These are phyloP conservation scores for Thelonectria blattea DNA, from an alignment of 2,329 filamentous ascomycete species.

Conservation along the genomic window DNA sequence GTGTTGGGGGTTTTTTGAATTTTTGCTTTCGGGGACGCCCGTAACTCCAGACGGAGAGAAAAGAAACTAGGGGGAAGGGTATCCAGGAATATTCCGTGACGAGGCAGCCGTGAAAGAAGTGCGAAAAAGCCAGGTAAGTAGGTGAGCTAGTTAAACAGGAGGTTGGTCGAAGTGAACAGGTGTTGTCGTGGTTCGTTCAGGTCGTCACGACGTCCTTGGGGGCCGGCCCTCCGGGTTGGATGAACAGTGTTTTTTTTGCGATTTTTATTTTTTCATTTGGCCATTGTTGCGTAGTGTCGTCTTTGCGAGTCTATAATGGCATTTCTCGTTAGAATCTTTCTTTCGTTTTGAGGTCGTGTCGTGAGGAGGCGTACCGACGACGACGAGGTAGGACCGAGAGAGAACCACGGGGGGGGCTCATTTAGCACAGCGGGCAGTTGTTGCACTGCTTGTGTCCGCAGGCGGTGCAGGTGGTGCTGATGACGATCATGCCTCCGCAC, in stretches of 20 bases:
- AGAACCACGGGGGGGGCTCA: background rate
- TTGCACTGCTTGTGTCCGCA: conserved; percentile 59
- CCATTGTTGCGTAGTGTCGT: no score
- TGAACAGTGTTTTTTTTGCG: no score
- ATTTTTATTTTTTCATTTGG: no score
- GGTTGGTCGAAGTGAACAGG: conserved; percentile 15
- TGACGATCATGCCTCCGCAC: conserved; percentile 62
- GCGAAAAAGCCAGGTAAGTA: conserved; percentile 10
- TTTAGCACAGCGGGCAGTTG: conserved; percentile 49
- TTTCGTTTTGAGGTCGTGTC: no score
- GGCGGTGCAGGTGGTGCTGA: conserved; percentile 59
- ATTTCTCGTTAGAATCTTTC: no score
- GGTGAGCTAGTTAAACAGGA: background rate
- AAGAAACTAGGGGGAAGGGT: conserved; percentile 15
- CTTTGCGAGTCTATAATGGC: no score
- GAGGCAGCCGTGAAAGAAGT: background rate
- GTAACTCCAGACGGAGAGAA: conserved; percentile 3
- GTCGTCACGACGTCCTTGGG: conserved; percentile 22
- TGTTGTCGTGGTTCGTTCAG: conserved; percentile 22
- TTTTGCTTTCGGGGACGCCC: conserved; percentile 3
- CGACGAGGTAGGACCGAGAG: conserved; percentile 5
- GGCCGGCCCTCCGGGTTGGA: conserved; percentile 4
- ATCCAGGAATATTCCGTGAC: conserved; percentile 13
- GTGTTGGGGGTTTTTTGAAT: no score
- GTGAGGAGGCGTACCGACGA: conserved; percentile 6